Base-by-base conservation (phyloP, 2,329 filamentous ascomycete species). In the Cercospora citrullina region DNA sequence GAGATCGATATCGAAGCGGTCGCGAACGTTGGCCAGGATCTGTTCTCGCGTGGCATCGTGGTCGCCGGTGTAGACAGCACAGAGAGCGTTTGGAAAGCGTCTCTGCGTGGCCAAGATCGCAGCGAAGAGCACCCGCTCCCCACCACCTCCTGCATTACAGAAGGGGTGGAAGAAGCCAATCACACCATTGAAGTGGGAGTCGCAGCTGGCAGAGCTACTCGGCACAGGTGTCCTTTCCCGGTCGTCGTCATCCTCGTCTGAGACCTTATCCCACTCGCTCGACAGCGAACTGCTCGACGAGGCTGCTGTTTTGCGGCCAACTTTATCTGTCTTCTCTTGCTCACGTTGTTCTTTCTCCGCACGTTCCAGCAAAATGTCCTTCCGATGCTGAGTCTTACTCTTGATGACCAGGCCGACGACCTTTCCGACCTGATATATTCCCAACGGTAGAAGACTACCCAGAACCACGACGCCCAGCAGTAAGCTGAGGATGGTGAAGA, bases 111-210 rank as follows among this genome's bases (percentile, higher is more conserved):
- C 93, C 68, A 92, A 88, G 69, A 99, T 92, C 10, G 95, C 95
- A 65, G 94, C 94, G 93, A 96, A 99, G 28, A 99, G 87, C 53
- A 99, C 95, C 78, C 95, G 87, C 81, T 99, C 95, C 70, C 95
- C 95, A 69, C 95, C 95, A 30, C 95, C 95, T 65, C 95, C 95
- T 61, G 95, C 95, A 82, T 99, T 98, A 81, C 95, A 98, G 79
- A 97, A 99, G 1, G 95, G 95, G 79, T 99, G 95, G 78, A 99
- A 97, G 85, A 99, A 98, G 58, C 93, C 95, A 70, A 98, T 88
- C 63, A 97, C 89, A 33, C 94, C 94, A 69, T 89, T 85, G 91
- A 92, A 97, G 57, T 90, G 85, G 72, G 86, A 83, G 67, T 85
- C 83, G 10, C 78, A 76, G 57, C 79, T 83, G 71, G 82, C 84